A percentile compares a stretch with the other conserved stretches of the same genome.
phyloP scores from a whole-genome alignment of 2,329 filamentous ascomycete species.

The Phialemoniopsis sp. region DNA sequence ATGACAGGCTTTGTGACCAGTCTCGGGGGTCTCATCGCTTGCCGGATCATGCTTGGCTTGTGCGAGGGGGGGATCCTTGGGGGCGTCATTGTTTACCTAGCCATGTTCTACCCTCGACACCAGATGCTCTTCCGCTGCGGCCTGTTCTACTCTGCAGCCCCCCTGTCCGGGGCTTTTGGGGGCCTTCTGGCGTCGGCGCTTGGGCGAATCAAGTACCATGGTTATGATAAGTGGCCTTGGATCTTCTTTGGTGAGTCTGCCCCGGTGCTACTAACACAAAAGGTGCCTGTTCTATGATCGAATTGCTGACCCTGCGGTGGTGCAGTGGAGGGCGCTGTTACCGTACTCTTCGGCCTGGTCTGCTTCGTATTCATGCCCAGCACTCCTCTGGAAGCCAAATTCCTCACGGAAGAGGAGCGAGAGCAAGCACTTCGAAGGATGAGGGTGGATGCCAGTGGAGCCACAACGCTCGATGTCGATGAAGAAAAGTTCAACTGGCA shows the following conservation, averaged over 20 bases:
- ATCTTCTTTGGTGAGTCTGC: slow-evolving; percentile 35
- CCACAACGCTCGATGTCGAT: slow-evolving; percentile 20
- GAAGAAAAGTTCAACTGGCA: slow-evolving; percentile 32
- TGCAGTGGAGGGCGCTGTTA: slow-evolving; percentile 52
- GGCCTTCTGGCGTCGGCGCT: slow-evolving; percentile 57
- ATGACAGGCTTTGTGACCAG: slow-evolving; percentile 16
- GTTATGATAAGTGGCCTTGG: slow-evolving; percentile 37
- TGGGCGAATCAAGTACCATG: slow-evolving; percentile 39
- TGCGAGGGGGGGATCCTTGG: slow-evolving; percentile 55
- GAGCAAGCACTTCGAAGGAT: slow-evolving; percentile 13
- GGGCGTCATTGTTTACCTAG: slow-evolving; percentile 49
- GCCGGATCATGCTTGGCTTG: slow-evolving; percentile 44
- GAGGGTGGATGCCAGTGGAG: slow-evolving; percentile 15
- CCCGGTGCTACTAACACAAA: too few relatives aligned
- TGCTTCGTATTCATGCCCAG: slow-evolving; percentile 44
- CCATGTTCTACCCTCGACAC: slow-evolving; percentile 59
- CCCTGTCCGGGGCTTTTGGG: slow-evolving; percentile 63
- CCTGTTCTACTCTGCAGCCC: slow-evolving; percentile 69
- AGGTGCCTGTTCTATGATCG: too few relatives aligned
- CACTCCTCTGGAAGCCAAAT: slow-evolving; percentile 16
- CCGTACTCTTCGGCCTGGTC: slow-evolving; percentile 53
- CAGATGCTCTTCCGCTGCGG: slow-evolving; percentile 28
- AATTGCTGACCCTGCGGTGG: background rate
- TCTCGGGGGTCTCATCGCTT: slow-evolving; percentile 16
- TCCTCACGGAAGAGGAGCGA: slow-evolving; percentile 17